These are phyloP conservation scores for Truncatella angustata DNA, from an alignment of 2,329 filamentous ascomycete genomes.

Conservation along the genomic window DNA sequence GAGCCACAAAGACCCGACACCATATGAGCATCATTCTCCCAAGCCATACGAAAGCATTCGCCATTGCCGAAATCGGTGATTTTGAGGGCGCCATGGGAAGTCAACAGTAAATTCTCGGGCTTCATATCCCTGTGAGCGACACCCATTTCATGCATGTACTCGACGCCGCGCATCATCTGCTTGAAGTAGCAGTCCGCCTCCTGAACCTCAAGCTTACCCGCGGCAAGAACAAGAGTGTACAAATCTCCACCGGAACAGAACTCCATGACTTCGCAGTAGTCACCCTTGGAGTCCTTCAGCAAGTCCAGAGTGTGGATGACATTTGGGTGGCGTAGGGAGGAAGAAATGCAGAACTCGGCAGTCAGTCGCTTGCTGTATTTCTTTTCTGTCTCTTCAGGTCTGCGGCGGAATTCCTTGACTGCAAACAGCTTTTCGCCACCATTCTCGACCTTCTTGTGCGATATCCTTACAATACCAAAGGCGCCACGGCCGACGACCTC, in stretches of 20 bases:
- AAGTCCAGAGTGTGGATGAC: constrained; percentile 97
- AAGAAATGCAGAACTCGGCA: constrained; percentile 97
- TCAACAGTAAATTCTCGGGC: constrained; percentile 92
- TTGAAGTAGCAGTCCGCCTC: constrained; percentile 99
- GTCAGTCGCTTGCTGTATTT: constrained; percentile 98
- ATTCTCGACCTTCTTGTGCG: constrained; percentile 87
- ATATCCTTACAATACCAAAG: constrained; percentile 96
- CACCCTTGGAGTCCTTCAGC: constrained; percentile 91
- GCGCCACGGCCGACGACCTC: constrained; percentile 94
- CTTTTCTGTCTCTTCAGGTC: constrained; percentile 91
- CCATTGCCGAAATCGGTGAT: constrained; percentile 99
- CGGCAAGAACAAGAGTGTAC: constrained; percentile 88
- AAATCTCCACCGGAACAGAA: constrained; percentile 96
- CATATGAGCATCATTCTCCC: constrained; percentile 98
- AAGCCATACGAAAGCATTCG: constrained; percentile 99
- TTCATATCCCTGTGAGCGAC: constrained; percentile 96
- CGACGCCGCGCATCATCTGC: constrained; percentile 97
- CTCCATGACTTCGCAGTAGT: constrained; percentile 99
- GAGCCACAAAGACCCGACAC: constrained; percentile 95
- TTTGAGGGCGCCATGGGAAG: constrained; percentile 87
- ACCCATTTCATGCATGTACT: constrained; percentile 99
- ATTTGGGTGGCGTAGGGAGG: constrained; percentile 92
- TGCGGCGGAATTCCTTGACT: constrained; percentile 95
- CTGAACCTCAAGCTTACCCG: constrained; percentile 84
- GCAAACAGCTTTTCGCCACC: constrained; percentile 86